Evolutionary conservation across 2,329 filamentous ascomycete species (phyloP).

Genomic region (Ploettnerulaceae sp.): DNA sequence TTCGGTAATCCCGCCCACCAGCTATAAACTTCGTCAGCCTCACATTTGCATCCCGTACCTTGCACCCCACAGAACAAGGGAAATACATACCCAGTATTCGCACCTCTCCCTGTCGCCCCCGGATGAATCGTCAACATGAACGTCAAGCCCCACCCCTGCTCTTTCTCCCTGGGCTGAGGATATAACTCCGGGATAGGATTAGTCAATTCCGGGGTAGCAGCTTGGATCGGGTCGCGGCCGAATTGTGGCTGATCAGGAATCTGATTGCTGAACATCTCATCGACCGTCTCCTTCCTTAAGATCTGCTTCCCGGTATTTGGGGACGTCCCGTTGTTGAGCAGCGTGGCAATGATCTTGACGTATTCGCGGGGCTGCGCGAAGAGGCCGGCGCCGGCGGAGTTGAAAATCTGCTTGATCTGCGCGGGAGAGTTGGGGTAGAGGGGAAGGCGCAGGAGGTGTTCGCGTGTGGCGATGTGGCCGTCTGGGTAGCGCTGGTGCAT

Average conservation of each 20-base stretch:
- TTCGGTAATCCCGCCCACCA: conserved; percentile 59
- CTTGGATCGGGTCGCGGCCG: conserved; percentile 40
- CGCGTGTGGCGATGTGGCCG: conserved; percentile 31
- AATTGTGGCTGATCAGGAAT: conserved; percentile 52
- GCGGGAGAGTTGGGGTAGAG: conserved; percentile 12
- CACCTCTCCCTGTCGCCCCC: conserved; percentile 49
- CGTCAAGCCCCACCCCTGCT: conserved; percentile 62
- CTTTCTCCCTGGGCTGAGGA: conserved; percentile 41
- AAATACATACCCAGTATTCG: conserved; percentile 44
- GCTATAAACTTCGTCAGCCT: too few relatives aligned
- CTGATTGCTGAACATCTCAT: conserved; percentile 62
- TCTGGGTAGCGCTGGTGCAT: conserved; percentile 48
- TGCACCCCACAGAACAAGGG: too few relatives aligned
- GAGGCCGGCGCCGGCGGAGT: conserved; percentile 57
- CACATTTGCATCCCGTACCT: too few relatives aligned
- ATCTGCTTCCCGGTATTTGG: conserved; percentile 51
- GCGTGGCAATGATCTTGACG: conserved; percentile 51
- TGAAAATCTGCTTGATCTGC: conserved; percentile 36
- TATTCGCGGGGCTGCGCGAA: conserved; percentile 59
- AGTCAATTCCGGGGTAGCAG: conserved; percentile 45
- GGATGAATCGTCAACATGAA: conserved; percentile 45
- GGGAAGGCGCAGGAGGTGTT: conserved; percentile 18
- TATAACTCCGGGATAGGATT: conserved; percentile 48
- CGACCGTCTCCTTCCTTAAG: conserved; percentile 52
- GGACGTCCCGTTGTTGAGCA: conserved; percentile 61